These are phyloP conservation scores for Phytophthora hibernalis DNA, from an alignment of 352 stramenopile species.

Conservation along the genomic window DNA sequence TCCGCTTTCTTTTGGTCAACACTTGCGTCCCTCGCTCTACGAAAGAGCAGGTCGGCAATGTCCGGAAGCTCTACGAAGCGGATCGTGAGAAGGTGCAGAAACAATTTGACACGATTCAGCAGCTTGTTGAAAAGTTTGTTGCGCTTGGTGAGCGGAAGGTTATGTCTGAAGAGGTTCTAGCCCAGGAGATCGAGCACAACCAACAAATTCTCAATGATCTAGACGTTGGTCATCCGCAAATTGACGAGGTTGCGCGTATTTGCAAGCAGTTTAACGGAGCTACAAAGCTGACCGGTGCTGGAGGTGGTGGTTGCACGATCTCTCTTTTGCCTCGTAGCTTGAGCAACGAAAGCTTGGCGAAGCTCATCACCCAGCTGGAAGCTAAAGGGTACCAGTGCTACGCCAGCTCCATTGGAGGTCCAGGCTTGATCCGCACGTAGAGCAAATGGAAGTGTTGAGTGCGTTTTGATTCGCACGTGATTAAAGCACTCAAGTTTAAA, in stretches of 20 bases:
- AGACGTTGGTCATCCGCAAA: conserved; percentile 83
- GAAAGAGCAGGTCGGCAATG: conserved; percentile 80
- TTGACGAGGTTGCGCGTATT: conserved; percentile 79
- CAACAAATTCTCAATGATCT: conserved; percentile 81
- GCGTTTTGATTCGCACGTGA: background rate
- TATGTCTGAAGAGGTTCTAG: conserved; percentile 55
- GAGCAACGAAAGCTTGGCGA: conserved; percentile 41
- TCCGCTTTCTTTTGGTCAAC: conserved; percentile 92
- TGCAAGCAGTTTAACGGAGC: conserved; percentile 59
- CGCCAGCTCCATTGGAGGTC: conserved; percentile 62
- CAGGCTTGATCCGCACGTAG: conserved; percentile 45
- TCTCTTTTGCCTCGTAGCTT: conserved; percentile 71
- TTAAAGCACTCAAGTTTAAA: background rate
- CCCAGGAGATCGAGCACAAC: conserved; percentile 67
- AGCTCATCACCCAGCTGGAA: conserved; percentile 60
- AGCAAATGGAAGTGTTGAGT: conserved; percentile 5
- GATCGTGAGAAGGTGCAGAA: conserved; percentile 49
- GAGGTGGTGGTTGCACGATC: conserved; percentile 89
- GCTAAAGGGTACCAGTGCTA: conserved; percentile 62
- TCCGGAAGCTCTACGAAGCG: conserved; percentile 70
- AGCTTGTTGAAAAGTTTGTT: conserved; percentile 74
- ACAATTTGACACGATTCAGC: conserved; percentile 85
- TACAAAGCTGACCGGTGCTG: conserved; percentile 93
- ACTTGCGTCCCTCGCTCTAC: conserved; percentile 92
- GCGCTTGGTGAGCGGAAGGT: conserved; percentile 39